These are phyloP conservation scores for Russula abietina DNA, from an alignment of 768 basidiomycete genomes.

Conservation along the genomic window DNA sequence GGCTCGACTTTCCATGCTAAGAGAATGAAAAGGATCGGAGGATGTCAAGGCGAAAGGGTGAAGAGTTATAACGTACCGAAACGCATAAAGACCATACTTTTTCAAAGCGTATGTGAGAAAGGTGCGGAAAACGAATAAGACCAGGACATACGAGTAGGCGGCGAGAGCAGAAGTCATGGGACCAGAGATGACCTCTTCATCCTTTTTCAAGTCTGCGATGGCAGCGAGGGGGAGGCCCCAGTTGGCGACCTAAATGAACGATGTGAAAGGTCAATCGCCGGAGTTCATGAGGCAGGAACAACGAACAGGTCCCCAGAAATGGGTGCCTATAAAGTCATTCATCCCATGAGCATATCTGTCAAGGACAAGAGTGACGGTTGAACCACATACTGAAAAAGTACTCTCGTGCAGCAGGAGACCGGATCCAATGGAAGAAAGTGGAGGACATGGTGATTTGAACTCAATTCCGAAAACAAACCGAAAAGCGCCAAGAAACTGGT, in stretches of 20 bases:
- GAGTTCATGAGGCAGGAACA: neutral
- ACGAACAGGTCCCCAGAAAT: constrained; percentile 97
- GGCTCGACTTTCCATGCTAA: constrained; percentile 93
- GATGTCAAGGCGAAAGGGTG: neutral
- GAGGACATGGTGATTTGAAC: constrained; percentile 57
- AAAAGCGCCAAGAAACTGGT: too few species aligned
- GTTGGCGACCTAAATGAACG: constrained; percentile 78
- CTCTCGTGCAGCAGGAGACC: constrained; percentile 84
- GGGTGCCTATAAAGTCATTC: constrained; percentile 62
- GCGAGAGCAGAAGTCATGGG: constrained; percentile 91
- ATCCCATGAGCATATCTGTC: constrained; percentile 26
- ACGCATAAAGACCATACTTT: constrained; percentile 83
- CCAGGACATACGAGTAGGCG: constrained; percentile 77
- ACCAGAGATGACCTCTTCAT: constrained; percentile 96
- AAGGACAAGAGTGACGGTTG: constrained; percentile 3
- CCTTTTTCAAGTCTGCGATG: constrained; percentile 81
- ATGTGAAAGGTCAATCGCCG: constrained; percentile 3
- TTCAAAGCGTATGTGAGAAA: constrained; percentile 1
- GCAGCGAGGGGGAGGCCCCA: constrained; percentile 97
- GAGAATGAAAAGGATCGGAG: neutral
- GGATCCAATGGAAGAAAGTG: constrained; percentile 82
- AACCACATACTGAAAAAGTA: constrained; percentile 86
- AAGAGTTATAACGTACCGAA: constrained; percentile 51
- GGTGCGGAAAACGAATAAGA: neutral
- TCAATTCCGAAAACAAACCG: too few species aligned